Base-by-base conservation (phyloP, 2,329 filamentous ascomycete genomes). In the Pyrenochaeta sp. region DNA sequence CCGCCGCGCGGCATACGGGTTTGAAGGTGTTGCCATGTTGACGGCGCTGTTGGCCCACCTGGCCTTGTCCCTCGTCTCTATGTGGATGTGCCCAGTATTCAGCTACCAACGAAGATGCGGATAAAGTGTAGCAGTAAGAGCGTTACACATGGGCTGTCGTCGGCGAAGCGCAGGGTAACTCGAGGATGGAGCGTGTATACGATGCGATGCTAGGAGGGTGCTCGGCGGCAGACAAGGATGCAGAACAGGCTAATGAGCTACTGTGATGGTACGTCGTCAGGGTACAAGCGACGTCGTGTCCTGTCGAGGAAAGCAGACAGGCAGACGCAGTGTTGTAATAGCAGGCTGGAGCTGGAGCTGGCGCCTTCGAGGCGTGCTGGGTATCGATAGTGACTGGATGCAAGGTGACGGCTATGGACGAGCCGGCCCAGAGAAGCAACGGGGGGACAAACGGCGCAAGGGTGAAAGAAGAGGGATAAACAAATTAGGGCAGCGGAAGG, bases 101-200 rank as follows among this genome's bases (percentile, higher is more conserved):
- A 64, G 58, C 71, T 78, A 78, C 74, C 77, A 76, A 56, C 71
- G 64, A 48, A 76, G 70, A 63, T 77, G 76, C 53, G 75, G 73
- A 65, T 78, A 77, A 24, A 79, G 65, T 32, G 72, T 72, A 32
- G 75, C 61, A 43, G 75, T 78, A 37, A 77, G 67, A 65, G 59
- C 55, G 68, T 77, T 78, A 66, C 64, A 77, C 77, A 78, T 78
- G 72, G 64, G 64, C 67, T 70, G 64, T 56, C 58, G 65, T 56
- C 46, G 27, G 57, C 53, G 45, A 55, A 46, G 58, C 30, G 45
- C 9, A 40, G 19, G 22, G 51, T 19, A 15, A 37, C 36, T 9
- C 15, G 44, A 30, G 15, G 57, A 10, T 27, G 40, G 36, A 25
- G 19, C 9, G 48, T 9, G 22, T 27, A 49, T 24, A n/a, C 13